Base-by-base conservation (phyloP, 208 protist species). In the Acanthamoeba castellanii region DNA sequence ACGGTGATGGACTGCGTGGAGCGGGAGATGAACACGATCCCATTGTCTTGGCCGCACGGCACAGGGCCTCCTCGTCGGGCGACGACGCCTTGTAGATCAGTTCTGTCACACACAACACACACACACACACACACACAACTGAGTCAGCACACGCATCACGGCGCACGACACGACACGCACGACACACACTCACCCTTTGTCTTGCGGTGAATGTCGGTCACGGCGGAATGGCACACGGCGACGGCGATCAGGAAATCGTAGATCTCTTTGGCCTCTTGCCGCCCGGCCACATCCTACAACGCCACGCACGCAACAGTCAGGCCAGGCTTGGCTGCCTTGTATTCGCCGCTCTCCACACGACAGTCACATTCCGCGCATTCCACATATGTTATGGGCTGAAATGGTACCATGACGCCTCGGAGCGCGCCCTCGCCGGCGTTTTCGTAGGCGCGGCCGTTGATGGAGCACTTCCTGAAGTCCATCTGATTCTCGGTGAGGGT, bases 51-150 rank as follows among this genome's bases (percentile, higher is more conserved):
- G 97, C 97, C 47, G 98, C 98, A 30, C 82, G 82, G 88, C 99
- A 98, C 25, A 99, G 96, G n/a, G 98, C 98, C 47, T 98, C 97
- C 95, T 99, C 99, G 95, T 99, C 99, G 11, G 98, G 98, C n/a
- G 98, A 99, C 30, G 98, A 96, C 25, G 98, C 96, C 94, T 98
- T 97, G 95, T 99, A 99, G 37, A 34, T 72, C 42, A 97, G 74
- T 20, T 42, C 81, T 47, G 42, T 3, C 34, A 64, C 57, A 64
- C 32, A 84, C 16, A 45, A 84, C 14, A 84, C 22, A 30, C 22
- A 37, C 27, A 84, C 14, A 55, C 11, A 84, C 11, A 84, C 1
- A n/a, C 22, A 37, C 25, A 84, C 14, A 57, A 32, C 34, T 85
- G 20, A 85, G 25, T 45, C 22, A 85, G 76, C 25, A 74, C n/a